Evolutionary conservation across 805 yeast species (phyloP).

Genomic region (Ogataea paradorogensis): DNA sequence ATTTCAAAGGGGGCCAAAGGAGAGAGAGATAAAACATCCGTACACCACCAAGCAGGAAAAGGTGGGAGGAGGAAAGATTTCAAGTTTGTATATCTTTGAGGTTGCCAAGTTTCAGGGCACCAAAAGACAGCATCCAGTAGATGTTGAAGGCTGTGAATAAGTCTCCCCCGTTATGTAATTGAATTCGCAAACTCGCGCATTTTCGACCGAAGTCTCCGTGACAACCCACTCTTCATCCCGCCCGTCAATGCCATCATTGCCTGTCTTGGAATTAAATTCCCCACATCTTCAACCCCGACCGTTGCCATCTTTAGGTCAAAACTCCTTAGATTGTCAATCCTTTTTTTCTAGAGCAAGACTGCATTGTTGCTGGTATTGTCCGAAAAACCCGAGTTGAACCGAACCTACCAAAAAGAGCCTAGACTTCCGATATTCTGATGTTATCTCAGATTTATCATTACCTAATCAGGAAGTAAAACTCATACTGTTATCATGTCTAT

Average conservation of each 20-base stretch:
- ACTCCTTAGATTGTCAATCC: background rate
- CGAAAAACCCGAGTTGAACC: constrained; percentile 7
- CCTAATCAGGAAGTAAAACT: constrained; percentile 4
- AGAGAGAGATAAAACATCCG: background rate
- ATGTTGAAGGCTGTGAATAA: no score
- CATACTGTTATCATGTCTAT: background rate
- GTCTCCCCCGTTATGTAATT: no score
- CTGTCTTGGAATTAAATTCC: background rate
- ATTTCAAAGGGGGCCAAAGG: background rate
- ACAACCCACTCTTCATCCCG: background rate
- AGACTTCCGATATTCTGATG: constrained; percentile 1
- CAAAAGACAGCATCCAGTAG: no score
- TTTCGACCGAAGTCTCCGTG: background rate
- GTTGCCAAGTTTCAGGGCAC: no score
- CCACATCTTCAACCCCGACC: background rate
- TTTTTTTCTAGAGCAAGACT: background rate
- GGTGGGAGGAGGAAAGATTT: no score
- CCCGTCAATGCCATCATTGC: background rate
- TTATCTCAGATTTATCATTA: constrained; percentile 2
- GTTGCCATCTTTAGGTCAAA: background rate
- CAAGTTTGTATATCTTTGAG: background rate
- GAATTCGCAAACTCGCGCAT: no score
- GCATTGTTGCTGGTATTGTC: constrained; percentile 1
- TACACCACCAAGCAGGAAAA: no score
- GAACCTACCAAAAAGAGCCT: constrained; percentile 5